phyloP scores from a whole-genome alignment of 78 protist genomes.

The Protostelium mycophagum region DNA sequence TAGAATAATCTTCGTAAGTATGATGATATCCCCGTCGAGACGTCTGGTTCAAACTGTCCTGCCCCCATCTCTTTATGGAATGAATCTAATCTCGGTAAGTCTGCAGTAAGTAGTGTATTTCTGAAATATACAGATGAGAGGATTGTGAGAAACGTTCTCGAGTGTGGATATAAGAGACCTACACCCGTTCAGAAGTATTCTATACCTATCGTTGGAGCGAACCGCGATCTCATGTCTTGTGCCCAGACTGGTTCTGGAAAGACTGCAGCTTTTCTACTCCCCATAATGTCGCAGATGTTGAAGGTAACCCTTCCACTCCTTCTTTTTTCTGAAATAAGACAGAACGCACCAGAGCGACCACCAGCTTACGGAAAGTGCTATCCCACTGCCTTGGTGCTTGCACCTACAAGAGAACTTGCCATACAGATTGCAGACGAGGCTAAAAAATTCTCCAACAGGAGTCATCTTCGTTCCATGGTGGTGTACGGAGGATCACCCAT shows the following conservation, averaged over 20 bases:
- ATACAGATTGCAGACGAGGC: conserved; percentile 88
- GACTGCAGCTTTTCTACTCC: conserved; percentile 88
- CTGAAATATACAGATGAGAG: not conserved
- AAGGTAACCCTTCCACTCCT: conserved; percentile 1
- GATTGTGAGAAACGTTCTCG: not conserved
- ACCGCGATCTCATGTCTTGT: conserved; percentile 96
- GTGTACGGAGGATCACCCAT: conserved; percentile 94
- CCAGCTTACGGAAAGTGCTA: not conserved
- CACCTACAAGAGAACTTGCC: conserved; percentile 98
- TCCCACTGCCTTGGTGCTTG: conserved; percentile 80
- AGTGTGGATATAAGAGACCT: conserved; percentile 67
- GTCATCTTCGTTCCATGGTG: conserved; percentile 57
- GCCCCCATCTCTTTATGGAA: conserved; percentile 2
- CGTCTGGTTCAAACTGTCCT: conserved; percentile 35
- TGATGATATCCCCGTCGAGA: conserved; percentile 58
- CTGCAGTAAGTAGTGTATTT: not conserved
- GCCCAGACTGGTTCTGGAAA: conserved; percentile 96
- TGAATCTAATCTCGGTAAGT: conserved; percentile 4
- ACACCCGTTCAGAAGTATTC: conserved; percentile 94
- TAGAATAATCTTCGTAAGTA: conserved; percentile 11
- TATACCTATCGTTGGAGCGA: conserved; percentile 67
- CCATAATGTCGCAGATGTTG: conserved; percentile 40
- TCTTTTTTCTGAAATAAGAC: not conserved
- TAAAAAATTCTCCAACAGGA: conserved; percentile 76
- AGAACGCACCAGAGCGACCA: no score